These are phyloP conservation scores for Sclerospora graminicola DNA, from an alignment of 352 stramenopile genomes.

Conservation along the genomic window DNA sequence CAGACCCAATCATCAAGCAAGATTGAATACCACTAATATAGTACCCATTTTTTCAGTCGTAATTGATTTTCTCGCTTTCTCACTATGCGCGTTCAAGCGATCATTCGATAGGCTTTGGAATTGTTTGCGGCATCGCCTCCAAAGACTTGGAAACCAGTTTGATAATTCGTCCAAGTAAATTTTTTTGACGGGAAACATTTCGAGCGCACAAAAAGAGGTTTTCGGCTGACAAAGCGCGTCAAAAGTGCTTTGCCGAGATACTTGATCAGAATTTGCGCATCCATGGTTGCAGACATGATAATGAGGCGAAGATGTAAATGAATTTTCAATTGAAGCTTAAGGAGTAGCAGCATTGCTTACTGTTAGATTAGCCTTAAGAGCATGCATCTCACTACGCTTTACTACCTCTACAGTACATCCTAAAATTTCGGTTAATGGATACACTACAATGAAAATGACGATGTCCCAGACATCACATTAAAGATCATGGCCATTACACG, in stretches of 20 bases:
- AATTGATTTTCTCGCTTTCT: slow-evolving; percentile 42
- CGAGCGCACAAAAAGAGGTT: slow-evolving; percentile 73
- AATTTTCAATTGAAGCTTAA: slow-evolving; percentile 63
- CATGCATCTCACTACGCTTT: slow-evolving; percentile 93
- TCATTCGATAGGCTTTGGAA: slow-evolving; percentile 25
- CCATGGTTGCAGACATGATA: slow-evolving; percentile 96
- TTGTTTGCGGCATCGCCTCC: slow-evolving; percentile 25
- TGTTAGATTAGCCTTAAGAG: no score
- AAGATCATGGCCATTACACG: no score
- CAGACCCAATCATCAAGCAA: no score
- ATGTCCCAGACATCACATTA: no score
- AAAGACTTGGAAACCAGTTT: slow-evolving; percentile 30
- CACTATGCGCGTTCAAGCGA: slow-evolving; percentile 28
- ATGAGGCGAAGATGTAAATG: slow-evolving; percentile 80
- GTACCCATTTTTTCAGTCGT: no score
- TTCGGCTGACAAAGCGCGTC: slow-evolving; percentile 34
- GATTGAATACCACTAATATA: no score
- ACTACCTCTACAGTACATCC: no score
- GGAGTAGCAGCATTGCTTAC: slow-evolving; percentile 90
- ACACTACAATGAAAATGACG: no score
- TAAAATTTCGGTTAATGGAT: no score
- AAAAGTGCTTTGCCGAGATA: slow-evolving; percentile 68
- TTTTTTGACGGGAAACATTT: slow-evolving; percentile 60
- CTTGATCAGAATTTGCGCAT: slow-evolving; percentile 85
- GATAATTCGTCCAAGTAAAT: slow-evolving; percentile 48